Base-by-base conservation (phyloP, 2,329 filamentous ascomycete species). In the Orbilia brochopaga region DNA sequence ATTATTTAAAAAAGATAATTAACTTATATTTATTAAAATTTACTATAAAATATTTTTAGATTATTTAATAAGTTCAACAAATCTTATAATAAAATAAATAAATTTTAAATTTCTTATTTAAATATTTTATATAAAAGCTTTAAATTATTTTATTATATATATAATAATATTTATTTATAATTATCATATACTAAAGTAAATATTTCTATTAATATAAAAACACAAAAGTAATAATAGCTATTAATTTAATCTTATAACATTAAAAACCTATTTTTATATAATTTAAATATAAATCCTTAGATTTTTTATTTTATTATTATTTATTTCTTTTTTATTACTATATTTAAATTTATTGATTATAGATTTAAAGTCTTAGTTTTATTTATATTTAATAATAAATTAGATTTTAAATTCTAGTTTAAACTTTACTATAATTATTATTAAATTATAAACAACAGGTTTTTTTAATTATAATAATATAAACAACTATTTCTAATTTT, bases 21-120 rank as follows among this genome's bases (percentile, higher is more conserved):
- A 27, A 21, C n/a, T 8, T 48, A 6, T n/a, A 48, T 48, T 7
- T 7, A 21, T 21, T n/a, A 17, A 7, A 48, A 48, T 48, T 48
- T 21, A 8, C n/a, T 21, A 21, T 48, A 48, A 8, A 21, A n/a
- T 21, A 6, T 21, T 17, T 48, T 21, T 21, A 8, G 7, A 48
- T 8, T 6, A 21, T 48, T 21, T 48, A 21, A 21, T 48, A 21
- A n/a, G 44, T 48, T 48, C n/a, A 17, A 48, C n/a, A 48, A 8
- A 48, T 48, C 17, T 48, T 21, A 48, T 21, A 48, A 21, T 48
- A 48, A 17, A 17, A n/a, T 21, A 48, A 48, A 21, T 48, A 48
- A 8, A 8, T 48, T 7, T 21, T n/a, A 8, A 48, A 48, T n/a
- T 21, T n/a, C 17, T 48, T 7, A 21, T 48, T 21, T 8, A 48